These are phyloP conservation scores for Abrus pulchellus DNA, from an alignment of 306 rosid species.

Conservation along the genomic window DNA sequence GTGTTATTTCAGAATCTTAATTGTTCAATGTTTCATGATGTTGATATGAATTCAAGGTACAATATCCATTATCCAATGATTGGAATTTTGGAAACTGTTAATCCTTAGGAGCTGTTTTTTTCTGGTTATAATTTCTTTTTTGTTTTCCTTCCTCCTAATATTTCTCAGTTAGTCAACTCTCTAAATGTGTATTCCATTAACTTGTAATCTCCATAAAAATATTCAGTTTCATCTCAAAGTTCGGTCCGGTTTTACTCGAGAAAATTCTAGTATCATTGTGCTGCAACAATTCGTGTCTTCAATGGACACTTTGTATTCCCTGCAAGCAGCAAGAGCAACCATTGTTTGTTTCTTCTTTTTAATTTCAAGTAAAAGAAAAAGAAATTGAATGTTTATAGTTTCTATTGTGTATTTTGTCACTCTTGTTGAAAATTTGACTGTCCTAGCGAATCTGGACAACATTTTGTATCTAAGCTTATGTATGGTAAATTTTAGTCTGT, in stretches of 20 bases:
- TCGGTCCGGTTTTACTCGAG: not conserved
- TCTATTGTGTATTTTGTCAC: not conserved
- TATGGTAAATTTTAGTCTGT: not conserved
- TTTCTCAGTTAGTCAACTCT: constrained; percentile 2
- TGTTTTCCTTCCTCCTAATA: not conserved
- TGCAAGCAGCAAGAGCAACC: not conserved
- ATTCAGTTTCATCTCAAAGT: not conserved
- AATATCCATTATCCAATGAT: not conserved
- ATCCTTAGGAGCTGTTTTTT: not conserved
- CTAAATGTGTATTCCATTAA: not conserved
- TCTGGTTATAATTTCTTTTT: not conserved
- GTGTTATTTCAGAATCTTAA: constrained; percentile 5
- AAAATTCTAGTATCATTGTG: constrained; percentile 6
- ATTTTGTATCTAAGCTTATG: constrained; percentile 20
- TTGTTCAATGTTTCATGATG: not conserved
- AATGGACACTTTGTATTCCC: not conserved
- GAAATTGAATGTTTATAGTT: constrained; percentile 15
- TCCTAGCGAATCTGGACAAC: constrained; percentile 18
- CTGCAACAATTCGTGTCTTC: constrained; percentile 16
- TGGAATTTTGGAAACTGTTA: constrained; percentile 30
- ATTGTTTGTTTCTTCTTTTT: not conserved
- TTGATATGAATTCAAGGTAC: constrained; percentile 3
- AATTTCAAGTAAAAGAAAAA: not conserved
- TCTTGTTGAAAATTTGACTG: constrained; percentile 6
- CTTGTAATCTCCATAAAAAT: not conserved